phyloP scores from a whole-genome alignment of 768 basidiomycete genomes.

The Mycena galericulata region DNA sequence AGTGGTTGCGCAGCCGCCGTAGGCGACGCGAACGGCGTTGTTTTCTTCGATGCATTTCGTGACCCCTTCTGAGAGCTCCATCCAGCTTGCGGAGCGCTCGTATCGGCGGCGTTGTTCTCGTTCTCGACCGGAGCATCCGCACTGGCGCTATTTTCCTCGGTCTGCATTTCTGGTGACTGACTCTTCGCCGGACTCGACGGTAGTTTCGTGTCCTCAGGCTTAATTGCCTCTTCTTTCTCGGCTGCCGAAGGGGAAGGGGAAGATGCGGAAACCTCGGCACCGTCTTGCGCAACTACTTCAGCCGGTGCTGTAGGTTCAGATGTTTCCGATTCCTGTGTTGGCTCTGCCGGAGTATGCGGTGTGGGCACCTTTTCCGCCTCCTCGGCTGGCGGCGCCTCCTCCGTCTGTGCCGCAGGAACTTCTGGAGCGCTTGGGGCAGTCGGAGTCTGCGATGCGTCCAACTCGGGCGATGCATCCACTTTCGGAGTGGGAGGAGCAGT shows the following conservation, averaged over 20 bases:
- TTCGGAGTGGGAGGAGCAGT: constrained; percentile 15
- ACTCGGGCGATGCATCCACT: constrained; percentile 1
- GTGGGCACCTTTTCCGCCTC: background rate
- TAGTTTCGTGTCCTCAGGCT: background rate
- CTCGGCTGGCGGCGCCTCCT: background rate
- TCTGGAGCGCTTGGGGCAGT: constrained; percentile 6
- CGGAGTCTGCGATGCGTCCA: constrained; percentile 1
- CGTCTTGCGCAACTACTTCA: background rate
- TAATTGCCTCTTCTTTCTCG: background rate
- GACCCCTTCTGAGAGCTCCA: background rate
- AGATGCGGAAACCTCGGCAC: background rate
- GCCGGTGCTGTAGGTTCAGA: background rate
- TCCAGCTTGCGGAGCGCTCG: background rate
- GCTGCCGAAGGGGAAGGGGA: background rate
- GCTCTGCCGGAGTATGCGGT: constrained; percentile 8
- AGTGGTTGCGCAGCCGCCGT: constrained; percentile 6
- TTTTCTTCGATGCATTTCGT: constrained; percentile 4
- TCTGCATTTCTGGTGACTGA: background rate
- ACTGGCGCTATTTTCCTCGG: background rate
- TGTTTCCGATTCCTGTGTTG: constrained; percentile 4
- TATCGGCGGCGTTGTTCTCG: background rate
- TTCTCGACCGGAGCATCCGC: background rate
- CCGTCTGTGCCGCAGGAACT: background rate
- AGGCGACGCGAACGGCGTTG: constrained; percentile 19
- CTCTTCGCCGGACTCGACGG: constrained; percentile 13